Percentiles rank a stretch among this genome's conserved stretches.
Evolutionary conservation across 768 basidiomycete genomes (phyloP).

Genomic region (Zangia roseola): DNA sequence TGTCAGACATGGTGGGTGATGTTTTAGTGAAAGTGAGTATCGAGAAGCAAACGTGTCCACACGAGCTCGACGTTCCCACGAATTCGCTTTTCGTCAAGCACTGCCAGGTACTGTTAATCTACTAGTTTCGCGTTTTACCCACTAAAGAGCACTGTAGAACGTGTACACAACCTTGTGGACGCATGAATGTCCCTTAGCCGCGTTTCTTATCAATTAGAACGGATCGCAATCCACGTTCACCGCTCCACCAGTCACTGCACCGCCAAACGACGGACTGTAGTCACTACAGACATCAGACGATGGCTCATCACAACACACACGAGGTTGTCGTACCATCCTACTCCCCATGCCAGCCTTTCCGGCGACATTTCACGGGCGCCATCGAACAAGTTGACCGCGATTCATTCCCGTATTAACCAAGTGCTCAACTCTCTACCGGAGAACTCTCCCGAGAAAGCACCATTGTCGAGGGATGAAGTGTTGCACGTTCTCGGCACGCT

Average conservation of each 20-base stretch:
- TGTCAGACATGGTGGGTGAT: constrained; percentile 77
- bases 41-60: constrained; percentile 29
- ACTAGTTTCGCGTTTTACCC: neutral
- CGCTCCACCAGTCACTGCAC: constrained; percentile 19
- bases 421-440: constrained; percentile 22
- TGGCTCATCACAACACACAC: constrained; percentile 20
- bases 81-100: constrained; percentile 1
- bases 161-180: constrained; percentile 18
- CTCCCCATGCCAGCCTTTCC: neutral
- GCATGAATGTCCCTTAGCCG: constrained; percentile 63
- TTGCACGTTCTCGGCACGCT: constrained; percentile 43
- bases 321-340: constrained; percentile 2
- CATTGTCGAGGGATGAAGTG: constrained; percentile 30
- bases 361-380: constrained; percentile 12
- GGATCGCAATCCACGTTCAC: constrained; percentile 24
- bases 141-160: constrained; percentile 13
- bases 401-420: constrained; percentile 24
- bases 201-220: constrained; percentile 35
- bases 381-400: constrained; percentile 17
- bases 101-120: constrained; percentile 18
- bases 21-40: constrained; percentile 15
- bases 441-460: constrained; percentile 1
- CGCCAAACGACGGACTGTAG: constrained; percentile 6
- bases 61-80: constrained; percentile 29
- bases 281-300: constrained; percentile 18